Evolutionary conservation across 1,284 basidiomycete species (phyloP).

Genomic region (Cryptococcus neoformans): DNA sequence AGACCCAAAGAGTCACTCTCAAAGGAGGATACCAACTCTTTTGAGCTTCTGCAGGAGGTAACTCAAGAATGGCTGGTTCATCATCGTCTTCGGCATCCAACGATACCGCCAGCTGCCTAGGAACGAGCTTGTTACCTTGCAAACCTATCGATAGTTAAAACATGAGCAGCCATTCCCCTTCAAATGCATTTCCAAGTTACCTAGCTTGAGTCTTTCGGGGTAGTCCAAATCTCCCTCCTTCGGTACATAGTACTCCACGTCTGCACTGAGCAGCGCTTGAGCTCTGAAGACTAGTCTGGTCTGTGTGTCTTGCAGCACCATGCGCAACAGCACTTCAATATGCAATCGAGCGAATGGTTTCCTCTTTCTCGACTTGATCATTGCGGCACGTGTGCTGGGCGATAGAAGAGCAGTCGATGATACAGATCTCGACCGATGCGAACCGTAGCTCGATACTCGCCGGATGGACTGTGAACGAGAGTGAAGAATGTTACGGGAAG

Average conservation of each 20-base stretch:
- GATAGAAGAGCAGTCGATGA: background rate
- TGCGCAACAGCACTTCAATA: constrained; percentile 70
- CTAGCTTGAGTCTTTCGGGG: constrained; percentile 60
- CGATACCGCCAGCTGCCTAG: constrained; percentile 17
- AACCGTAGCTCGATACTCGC: background rate
- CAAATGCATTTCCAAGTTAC: constrained; percentile 11
- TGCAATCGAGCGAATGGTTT: constrained; percentile 58
- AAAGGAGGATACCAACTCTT: constrained; percentile 88
- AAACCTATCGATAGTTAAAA: background rate
- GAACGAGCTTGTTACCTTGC: constrained; percentile 17
- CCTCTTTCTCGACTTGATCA: constrained; percentile 4
- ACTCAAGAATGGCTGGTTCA: constrained; percentile 58
- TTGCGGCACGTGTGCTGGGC: background rate
- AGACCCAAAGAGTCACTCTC: constrained; percentile 77
- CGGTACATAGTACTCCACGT: constrained; percentile 76
- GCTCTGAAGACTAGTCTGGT: constrained; percentile 91
- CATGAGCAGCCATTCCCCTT: background rate
- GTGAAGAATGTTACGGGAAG: constrained; percentile 6
- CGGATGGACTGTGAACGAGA: background rate
- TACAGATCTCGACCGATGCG: constrained; percentile 1
- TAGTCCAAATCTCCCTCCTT: constrained; percentile 72
- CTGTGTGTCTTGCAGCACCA: constrained; percentile 91
- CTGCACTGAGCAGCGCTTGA: constrained; percentile 79
- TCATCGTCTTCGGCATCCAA: constrained; percentile 47
- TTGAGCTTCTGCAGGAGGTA: constrained; percentile 68